phyloP scores from a whole-genome alignment of 257 asterid species.

The Gentiana macrophylla region DNA sequence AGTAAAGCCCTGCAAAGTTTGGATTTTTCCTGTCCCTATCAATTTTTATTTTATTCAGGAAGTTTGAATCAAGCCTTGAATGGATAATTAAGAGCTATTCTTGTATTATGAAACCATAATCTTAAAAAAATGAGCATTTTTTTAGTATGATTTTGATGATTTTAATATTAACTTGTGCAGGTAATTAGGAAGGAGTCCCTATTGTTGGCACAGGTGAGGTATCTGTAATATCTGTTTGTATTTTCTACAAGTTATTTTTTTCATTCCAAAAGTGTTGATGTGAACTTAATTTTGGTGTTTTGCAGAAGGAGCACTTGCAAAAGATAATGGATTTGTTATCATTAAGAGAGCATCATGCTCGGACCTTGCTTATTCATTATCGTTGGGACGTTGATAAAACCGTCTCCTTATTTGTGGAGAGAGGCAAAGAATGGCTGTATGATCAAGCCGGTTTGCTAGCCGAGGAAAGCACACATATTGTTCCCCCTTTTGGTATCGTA shows the following conservation, averaged over 20 bases:
- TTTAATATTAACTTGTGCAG: slow-evolving; percentile 20
- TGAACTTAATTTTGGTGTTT: not conserved
- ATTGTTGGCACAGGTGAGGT: slow-evolving; percentile 54
- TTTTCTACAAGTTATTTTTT: no score
- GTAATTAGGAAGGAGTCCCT: slow-evolving; percentile 49
- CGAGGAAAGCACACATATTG: slow-evolving; percentile 6
- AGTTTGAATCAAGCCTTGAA: no score
- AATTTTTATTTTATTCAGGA: no score
- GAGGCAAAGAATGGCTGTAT: slow-evolving; percentile 31
- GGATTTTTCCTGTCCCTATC: no score
- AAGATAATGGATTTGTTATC: slow-evolving; percentile 47
- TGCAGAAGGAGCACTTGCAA: slow-evolving; percentile 40
- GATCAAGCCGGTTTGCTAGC: slow-evolving; percentile 34
- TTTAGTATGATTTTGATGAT: not conserved
- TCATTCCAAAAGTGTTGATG: no score
- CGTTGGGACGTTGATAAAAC: slow-evolving; percentile 43
- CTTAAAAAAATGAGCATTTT: no score
- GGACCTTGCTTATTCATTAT: slow-evolving; percentile 49
- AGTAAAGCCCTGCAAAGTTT: no score
- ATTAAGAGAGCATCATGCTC: slow-evolving; percentile 39
- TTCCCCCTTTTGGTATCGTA: slow-evolving; percentile 9
- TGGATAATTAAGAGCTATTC: no score
- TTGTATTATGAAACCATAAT: no score
- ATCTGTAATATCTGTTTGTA: not conserved
- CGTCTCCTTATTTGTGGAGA: slow-evolving; percentile 27